phyloP scores from a whole-genome alignment of 2,329 filamentous ascomycete genomes.

The Alternaria incomplexa region DNA sequence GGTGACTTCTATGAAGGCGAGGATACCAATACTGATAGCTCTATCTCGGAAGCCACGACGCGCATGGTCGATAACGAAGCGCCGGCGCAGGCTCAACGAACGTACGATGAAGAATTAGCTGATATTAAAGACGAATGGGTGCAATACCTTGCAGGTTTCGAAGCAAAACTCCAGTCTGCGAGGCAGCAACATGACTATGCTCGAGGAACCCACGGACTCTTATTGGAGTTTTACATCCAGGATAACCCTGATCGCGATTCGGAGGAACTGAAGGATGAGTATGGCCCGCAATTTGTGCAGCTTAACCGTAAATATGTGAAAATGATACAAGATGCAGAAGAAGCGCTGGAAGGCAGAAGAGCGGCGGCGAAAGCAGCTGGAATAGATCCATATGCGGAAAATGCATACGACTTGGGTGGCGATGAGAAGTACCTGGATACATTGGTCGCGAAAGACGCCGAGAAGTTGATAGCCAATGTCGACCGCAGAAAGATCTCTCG shows the following conservation, averaged over 20 bases:
- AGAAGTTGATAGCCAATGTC: not conserved
- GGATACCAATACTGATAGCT: too few relatives aligned
- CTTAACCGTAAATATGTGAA: fast-evolving
- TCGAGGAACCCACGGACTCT: not conserved
- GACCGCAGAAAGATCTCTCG: not conserved
- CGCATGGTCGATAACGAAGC: too few relatives aligned
- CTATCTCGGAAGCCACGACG: too few relatives aligned
- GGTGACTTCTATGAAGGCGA: not conserved
- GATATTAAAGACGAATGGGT: too few relatives aligned
- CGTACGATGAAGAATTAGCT: too few relatives aligned
- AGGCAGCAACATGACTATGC: not conserved
- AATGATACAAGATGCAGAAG: not conserved
- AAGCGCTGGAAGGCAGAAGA: fast-evolving
- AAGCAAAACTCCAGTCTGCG: not conserved
- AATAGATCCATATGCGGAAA: not conserved
- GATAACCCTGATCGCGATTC: not conserved
- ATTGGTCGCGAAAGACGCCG: not conserved
- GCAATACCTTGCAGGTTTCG: not conserved
- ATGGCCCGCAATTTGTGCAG: not conserved
- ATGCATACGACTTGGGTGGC: not conserved
- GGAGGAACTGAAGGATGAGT: not conserved
- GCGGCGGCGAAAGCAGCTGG: not conserved
- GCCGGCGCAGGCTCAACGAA: too few relatives aligned
- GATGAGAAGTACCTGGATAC: not conserved
- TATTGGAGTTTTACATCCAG: fast-evolving